Evolutionary conservation across 768 basidiomycete genomes (phyloP).

Genomic region (Amanita polypyramis): DNA sequence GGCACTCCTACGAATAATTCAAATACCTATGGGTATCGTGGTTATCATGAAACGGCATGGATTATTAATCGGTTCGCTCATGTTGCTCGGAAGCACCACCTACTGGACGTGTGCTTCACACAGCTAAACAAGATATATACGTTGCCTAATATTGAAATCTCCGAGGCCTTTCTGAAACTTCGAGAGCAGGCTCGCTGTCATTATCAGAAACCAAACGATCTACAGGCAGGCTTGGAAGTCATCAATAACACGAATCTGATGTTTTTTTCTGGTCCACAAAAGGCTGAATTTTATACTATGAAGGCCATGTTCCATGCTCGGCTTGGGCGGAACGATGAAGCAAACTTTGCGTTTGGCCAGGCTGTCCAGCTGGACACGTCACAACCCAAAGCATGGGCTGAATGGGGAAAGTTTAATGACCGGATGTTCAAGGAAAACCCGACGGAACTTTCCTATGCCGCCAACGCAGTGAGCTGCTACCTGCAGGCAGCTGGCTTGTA

Average conservation of each 20-base stretch:
- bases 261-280: constrained; percentile 91
- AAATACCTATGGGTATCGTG: constrained; percentile 86
- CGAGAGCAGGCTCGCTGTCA: constrained; percentile 98
- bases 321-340: constrained; percentile 78
- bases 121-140: constrained; percentile 97
- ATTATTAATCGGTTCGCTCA: constrained; percentile 99
- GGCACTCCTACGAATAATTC: constrained; percentile 44
- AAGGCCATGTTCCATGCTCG: constrained; percentile 98
- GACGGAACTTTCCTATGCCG: constrained; percentile 62
- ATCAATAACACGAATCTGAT: constrained; percentile 99
- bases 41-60: constrained; percentile 99
- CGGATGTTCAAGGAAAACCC: constrained; percentile 85
- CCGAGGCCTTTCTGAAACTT: constrained; percentile 97
- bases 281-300: constrained; percentile 96
- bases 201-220: constrained; percentile 90
- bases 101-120: constrained; percentile 91
- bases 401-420: constrained; percentile 95
- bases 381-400: constrained; percentile 96
- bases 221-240: constrained; percentile 90
- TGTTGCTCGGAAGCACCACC: constrained; percentile 93
- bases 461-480: constrained; percentile 93
- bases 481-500: constrained; percentile 94
- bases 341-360: constrained; percentile 85
- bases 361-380: constrained; percentile 94
- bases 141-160: constrained; percentile 98